Conservation (phyloP, 495 filamentous ascomycete species). For the Cercophora scortea region DNA sequence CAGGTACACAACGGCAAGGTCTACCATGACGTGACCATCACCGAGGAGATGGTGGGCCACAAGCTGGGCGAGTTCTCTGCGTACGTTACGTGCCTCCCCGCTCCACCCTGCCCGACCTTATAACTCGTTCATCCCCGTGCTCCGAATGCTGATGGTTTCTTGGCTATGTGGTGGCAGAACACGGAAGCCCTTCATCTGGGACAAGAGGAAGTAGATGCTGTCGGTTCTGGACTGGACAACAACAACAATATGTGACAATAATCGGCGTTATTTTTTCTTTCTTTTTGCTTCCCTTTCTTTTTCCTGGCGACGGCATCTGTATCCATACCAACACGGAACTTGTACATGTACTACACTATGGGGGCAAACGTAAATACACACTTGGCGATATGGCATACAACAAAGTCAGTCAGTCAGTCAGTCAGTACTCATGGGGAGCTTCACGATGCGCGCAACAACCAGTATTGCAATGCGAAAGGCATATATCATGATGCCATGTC, state of each 20-base stretch:
- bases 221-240: not conserved
- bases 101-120: no score
- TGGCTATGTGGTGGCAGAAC: conserved; percentile 50
- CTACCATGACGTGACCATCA: conserved; percentile 81
- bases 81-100: conserved; percentile 47
- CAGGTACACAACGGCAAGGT: conserved; percentile 93
- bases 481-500: no score
- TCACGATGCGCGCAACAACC: no score
- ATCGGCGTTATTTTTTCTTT: not conserved
- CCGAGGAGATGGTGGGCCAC: conserved; percentile 97
- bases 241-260: not conserved
- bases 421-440: no score
- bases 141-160: not conserved
- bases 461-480: no score
- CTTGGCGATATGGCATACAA: not conserved
- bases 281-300: not conserved
- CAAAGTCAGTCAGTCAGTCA: no score
- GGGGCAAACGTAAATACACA: not conserved
- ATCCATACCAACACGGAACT: not conserved
- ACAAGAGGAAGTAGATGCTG: conserved; percentile 5
- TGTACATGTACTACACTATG: not conserved
- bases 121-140: no score
- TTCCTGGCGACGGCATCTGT: no score
- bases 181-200: conserved; percentile 67
- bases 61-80: conserved; percentile 92